These are phyloP conservation scores for Triticum monococcum DNA, from an alignment of 176 grass and related monocot species.

Conservation along the genomic window DNA sequence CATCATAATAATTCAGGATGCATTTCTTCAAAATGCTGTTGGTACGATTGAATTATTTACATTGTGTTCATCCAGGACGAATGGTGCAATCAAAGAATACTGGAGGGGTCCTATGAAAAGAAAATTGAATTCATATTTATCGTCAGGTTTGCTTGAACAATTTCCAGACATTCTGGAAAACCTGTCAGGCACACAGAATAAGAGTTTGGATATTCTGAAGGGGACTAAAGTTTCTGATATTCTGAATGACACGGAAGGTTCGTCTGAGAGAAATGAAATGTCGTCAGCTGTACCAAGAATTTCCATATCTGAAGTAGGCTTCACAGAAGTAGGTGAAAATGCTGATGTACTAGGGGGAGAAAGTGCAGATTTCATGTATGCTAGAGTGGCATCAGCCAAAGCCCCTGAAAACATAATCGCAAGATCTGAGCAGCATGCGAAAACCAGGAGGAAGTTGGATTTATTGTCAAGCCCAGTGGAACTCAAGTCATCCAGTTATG, in stretches of 20 bases:
- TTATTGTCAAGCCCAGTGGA: constrained; percentile 50
- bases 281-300: constrained; percentile 18
- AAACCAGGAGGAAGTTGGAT: constrained; percentile 29
- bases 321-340: constrained; percentile 34
- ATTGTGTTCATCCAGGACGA: constrained; percentile 43
- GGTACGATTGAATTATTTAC: constrained; percentile 12
- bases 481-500: constrained; percentile 22
- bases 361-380: constrained; percentile 5
- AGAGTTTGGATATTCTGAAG: constrained; percentile 14
- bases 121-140: constrained; percentile 52
- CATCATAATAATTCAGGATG: constrained; percentile 10
- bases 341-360: constrained; percentile 22
- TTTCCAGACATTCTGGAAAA: constrained; percentile 27
- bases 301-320: constrained; percentile 26
- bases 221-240: background rate
- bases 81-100: constrained; percentile 46
- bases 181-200: constrained; percentile 21
- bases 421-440: constrained; percentile 40
- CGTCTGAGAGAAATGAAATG: constrained; percentile 12
- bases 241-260: background rate
- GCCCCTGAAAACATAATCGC: constrained; percentile 27
- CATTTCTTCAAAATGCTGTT: constrained; percentile 28
- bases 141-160: constrained; percentile 49
- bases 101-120: constrained; percentile 49
- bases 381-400: constrained; percentile 17